Evolutionary conservation across 1,284 basidiomycete species (phyloP).

Genomic region (Sporisorium sorghi): DNA sequence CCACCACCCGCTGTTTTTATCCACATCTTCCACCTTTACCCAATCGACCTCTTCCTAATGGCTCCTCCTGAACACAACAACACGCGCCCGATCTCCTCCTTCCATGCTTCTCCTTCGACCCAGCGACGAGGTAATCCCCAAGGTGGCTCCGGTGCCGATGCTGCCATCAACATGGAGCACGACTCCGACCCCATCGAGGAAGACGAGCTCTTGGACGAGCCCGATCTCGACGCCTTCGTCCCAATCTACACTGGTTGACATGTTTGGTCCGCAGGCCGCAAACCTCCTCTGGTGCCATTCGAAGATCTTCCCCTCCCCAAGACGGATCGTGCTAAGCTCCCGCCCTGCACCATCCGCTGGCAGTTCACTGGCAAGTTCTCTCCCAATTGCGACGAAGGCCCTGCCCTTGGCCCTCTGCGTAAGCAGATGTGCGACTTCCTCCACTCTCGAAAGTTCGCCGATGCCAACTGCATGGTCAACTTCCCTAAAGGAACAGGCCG

Average conservation of each 20-base stretch:
- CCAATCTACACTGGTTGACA: neutral
- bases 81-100: too few relatives aligned
- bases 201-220: neutral
- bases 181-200: too few relatives aligned
- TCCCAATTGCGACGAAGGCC: neutral
- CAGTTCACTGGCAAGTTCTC: neutral
- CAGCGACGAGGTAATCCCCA: too few relatives aligned
- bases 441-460: neutral
- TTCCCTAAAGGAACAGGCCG: neutral
- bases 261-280: neutral
- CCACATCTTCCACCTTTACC: too few relatives aligned
- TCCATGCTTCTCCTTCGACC: too few relatives aligned
- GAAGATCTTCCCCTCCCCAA: neutral
- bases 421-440: neutral
- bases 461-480: neutral
- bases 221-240: neutral
- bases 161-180: too few relatives aligned
- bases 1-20: too few relatives aligned
- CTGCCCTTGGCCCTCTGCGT: neutral
- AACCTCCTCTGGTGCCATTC: neutral
- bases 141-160: too few relatives aligned
- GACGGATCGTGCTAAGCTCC: neutral
- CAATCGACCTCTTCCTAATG: too few relatives aligned
- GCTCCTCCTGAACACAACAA: too few relatives aligned
- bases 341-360: neutral